Evolutionary conservation across 805 yeast species (phyloP), one percentile per base, ranked within the genome.

Genomic region (Saccharomycopsis sp.): DNA sequence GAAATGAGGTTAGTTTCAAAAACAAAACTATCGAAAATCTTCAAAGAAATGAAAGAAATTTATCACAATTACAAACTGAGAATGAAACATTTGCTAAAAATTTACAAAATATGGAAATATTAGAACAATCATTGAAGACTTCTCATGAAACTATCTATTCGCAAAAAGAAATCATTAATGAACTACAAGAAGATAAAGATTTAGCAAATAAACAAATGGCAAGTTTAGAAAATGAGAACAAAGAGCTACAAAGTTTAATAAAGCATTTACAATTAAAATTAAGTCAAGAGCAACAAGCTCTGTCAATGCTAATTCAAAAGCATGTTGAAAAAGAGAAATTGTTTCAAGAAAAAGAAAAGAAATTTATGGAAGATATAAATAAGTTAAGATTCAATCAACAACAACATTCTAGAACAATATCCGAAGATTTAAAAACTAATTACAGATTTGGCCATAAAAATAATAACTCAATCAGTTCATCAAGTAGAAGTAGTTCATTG

Each of bases 381-480:
- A 14, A 15, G 23, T 18, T 34, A 13, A 6, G 35, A 18, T 8
- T n/a, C n/a, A n/a, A n/a, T n/a, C n/a, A 9, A 8, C 21, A 40
- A 34, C 12, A 20, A 10, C 36, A 31, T 26, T 21, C 13, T 13
- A 23, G 33, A 26, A 23, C n/a, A 4, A 12, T 17, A 10, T 38
- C 41, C 4, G 41, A 38, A 18, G 41, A 38, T 15, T 31, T 38
- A 10, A 33, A 34, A 12, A 9, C 18, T 29, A 25, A 21, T 23
- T 37, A 37, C n/a, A 9, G 40, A 29, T 39, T 39, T 34, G 42
- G 38, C 8, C 15, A 33, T 13, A 13, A 18, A 31, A 29, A 34
- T 35, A 21, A 30, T 19, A 20, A 3, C 10, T 35, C 43, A 20
- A 15, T 28, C 5, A 19, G 37, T n/a, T n/a, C n/a, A n/a, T n/a